Evolutionary conservation across 768 basidiomycete genomes (phyloP).

Genomic region (Lepiota subincarnata): DNA sequence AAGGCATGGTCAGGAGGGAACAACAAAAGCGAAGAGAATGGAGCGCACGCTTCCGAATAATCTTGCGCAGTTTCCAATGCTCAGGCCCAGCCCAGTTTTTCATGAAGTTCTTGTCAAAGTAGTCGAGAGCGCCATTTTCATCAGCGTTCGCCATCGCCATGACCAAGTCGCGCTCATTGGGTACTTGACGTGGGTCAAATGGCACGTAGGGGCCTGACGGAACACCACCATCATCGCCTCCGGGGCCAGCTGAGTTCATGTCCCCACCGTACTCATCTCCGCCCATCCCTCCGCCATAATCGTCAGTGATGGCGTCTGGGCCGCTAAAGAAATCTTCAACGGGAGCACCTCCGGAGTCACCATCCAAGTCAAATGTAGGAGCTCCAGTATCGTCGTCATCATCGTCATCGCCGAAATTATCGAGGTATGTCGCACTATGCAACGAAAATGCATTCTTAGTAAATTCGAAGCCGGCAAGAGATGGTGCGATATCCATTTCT

Average conservation of each 20-base stretch:
- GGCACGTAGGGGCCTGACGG: conserved; percentile 55
- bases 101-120: conserved; percentile 81
- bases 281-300: conserved; percentile 33
- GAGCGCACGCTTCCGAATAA: conserved; percentile 69
- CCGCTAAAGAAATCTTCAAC: conserved; percentile 32
- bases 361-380: conserved; percentile 35
- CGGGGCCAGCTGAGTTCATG: conserved; percentile 39
- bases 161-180: conserved; percentile 75
- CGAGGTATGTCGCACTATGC: conserved; percentile 59
- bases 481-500: conserved; percentile 73
- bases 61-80: conserved; percentile 92
- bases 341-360: conserved; percentile 18
- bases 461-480: conserved; percentile 80
- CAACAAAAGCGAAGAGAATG: background rate
- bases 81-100: conserved; percentile 99
- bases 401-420: conserved; percentile 45
- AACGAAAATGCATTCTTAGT: conserved; percentile 58
- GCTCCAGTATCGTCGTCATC: conserved; percentile 35
- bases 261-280: conserved; percentile 38
- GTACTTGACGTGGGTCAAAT: conserved; percentile 81
- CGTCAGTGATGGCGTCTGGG: conserved; percentile 41
- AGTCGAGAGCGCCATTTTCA: conserved; percentile 68
- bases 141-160: conserved; percentile 77
- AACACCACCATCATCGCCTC: conserved; percentile 34
- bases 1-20: conserved; percentile 8